Conservation (phyloP, 2,329 filamentous ascomycete genomes). For the Elsinoe arachidis region DNA sequence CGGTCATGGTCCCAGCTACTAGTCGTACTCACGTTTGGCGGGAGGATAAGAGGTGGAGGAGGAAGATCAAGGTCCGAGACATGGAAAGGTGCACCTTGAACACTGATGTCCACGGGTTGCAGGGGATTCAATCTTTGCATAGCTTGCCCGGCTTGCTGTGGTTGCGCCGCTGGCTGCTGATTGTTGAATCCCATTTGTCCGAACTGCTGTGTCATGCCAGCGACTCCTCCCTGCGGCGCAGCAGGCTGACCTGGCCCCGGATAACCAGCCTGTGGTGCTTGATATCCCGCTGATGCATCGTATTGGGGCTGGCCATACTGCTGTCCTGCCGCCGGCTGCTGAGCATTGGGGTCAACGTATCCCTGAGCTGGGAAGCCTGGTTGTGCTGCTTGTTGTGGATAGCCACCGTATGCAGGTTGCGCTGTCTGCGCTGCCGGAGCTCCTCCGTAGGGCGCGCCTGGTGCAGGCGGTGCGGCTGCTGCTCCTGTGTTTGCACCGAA, state of each 20-base stretch:
- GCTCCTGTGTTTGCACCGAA: conserved; percentile 69
- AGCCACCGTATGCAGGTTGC: conserved; percentile 19
- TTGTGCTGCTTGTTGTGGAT: conserved; percentile 23
- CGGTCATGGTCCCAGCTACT: conserved; percentile 23
- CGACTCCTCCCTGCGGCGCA: conserved; percentile 26
- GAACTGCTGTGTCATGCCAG: conserved; percentile 74
- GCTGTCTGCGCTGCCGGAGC: conserved; percentile 21
- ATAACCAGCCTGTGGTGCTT: conserved; percentile 60
- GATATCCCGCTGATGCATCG: conserved; percentile 52
- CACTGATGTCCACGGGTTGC: conserved; percentile 72
- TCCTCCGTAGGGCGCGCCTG: conserved; percentile 45
- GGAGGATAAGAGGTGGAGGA: conserved; percentile 82
- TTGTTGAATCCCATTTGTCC: conserved; percentile 61
- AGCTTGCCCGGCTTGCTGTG: conserved; percentile 41
- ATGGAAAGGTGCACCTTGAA: conserved; percentile 81
- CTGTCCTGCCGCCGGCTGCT: conserved; percentile 18
- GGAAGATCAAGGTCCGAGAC: conserved; percentile 85
- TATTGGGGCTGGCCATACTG: conserved; percentile 35
- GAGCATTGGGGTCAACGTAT: conserved; percentile 21
- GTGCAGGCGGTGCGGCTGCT: conserved; percentile 37
- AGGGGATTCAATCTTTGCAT: conserved; percentile 68
- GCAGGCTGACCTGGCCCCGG: conserved; percentile 41
- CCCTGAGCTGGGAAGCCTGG: conserved; percentile 25
- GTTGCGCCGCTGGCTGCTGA: conserved; percentile 39
- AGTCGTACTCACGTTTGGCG: conserved; percentile 66